Conservation (phyloP, 148 eudicot species). For the Agrostemma githago region DNA sequence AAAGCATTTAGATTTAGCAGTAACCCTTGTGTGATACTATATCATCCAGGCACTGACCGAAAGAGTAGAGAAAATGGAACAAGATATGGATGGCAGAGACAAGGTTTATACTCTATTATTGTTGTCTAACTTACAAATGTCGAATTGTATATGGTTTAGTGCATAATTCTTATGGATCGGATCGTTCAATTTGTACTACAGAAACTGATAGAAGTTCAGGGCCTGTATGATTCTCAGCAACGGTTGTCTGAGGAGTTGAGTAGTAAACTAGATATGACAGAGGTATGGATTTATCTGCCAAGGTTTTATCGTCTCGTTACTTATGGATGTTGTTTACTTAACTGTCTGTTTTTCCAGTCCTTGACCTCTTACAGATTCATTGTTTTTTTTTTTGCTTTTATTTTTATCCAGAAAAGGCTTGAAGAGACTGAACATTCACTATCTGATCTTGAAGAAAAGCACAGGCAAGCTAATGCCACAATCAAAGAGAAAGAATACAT, state of each 20-base stretch:
- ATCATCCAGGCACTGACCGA: conserved; percentile 75
- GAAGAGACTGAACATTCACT: conserved; percentile 85
- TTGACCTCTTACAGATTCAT: neutral
- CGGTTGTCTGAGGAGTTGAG: conserved; percentile 65
- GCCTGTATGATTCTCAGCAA: conserved; percentile 74
- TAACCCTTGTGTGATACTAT: conserved; percentile 17
- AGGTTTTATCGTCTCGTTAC: neutral
- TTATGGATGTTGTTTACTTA: neutral
- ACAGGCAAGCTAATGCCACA: conserved; percentile 86
- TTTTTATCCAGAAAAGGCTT: conserved; percentile 66
- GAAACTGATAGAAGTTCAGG: conserved; percentile 79
- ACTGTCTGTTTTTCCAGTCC: neutral
- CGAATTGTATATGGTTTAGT: conserved; percentile 7
- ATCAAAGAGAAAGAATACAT: conserved; percentile 93
- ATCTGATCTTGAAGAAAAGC: conserved; percentile 86
- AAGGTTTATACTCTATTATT: conserved; percentile 46
- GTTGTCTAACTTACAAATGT: neutral
- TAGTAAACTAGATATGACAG: conserved; percentile 80
- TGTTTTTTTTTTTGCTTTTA: neutral
- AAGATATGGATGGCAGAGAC: conserved; percentile 73
- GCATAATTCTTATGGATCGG: conserved; percentile 11
- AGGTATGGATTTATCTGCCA: conserved; percentile 41
- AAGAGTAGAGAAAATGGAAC: conserved; percentile 82
- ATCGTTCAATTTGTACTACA: conserved; percentile 23
- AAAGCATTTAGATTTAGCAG: conserved; percentile 6